Conservation (phyloP, 345 rosid species). For the Brassica rapa region DNA sequence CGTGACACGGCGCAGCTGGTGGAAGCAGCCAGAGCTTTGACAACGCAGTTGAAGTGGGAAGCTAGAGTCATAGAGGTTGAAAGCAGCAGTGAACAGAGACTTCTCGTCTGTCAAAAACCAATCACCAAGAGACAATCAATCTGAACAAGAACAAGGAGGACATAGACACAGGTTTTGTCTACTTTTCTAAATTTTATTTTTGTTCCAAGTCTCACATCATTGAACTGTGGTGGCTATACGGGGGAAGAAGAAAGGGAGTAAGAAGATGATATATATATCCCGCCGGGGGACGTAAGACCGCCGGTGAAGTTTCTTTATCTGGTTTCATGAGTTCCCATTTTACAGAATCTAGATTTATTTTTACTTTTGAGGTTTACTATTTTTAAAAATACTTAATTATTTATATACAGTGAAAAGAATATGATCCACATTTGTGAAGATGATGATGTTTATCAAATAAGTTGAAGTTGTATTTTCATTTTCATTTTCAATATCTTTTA, state of each 20-base stretch:
- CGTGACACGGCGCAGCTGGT: slow-evolving; percentile 74
- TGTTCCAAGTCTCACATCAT: slow-evolving; percentile 22
- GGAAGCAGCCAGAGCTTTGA: slow-evolving; percentile 71
- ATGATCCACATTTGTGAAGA: slow-evolving; percentile 58
- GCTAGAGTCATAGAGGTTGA: slow-evolving; percentile 86
- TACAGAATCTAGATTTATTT: slow-evolving; percentile 41
- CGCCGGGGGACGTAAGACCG: slow-evolving; percentile 44
- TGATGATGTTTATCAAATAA: slow-evolving; percentile 74
- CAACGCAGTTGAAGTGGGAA: slow-evolving; percentile 85
- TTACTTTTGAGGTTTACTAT: slow-evolving; percentile 4
- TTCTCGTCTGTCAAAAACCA: slow-evolving; percentile 95
- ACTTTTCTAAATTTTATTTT: slow-evolving; percentile 10
- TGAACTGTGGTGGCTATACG: slow-evolving; percentile 39
- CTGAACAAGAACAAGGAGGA: slow-evolving; percentile 28
- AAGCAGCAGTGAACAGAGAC: slow-evolving; percentile 84
- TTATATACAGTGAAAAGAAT: slow-evolving; percentile 37
- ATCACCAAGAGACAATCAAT: slow-evolving; percentile 70
- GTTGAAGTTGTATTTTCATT: slow-evolving; percentile 23
- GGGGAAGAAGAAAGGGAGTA: slow-evolving; percentile 42
- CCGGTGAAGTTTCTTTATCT: slow-evolving; percentile 33
- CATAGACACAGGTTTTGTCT: slow-evolving; percentile 31
- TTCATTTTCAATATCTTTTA: not conserved
- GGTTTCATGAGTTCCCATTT: slow-evolving; percentile 36
- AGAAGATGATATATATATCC: slow-evolving; percentile 32
- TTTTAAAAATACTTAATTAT: slow-evolving; percentile 4